Evolutionary conservation across 768 basidiomycete species (phyloP), one percentile per base, ranked within the genome.

Genomic region (Mycena epipterygia): DNA sequence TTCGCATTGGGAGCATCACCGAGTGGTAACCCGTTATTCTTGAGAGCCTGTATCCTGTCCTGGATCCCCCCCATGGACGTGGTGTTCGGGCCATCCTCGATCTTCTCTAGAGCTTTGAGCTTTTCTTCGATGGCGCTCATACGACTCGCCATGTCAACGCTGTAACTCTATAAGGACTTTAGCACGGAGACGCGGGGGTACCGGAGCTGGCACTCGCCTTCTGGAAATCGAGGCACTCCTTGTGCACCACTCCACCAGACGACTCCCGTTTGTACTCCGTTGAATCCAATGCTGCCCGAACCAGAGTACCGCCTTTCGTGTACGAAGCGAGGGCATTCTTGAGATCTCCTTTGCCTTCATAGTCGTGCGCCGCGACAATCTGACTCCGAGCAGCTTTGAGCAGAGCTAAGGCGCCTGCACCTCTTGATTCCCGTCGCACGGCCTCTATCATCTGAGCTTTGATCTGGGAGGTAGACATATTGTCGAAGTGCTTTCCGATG

Each of bases 41-140:
- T 87, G 23, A 97, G 81, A 19, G 92, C 89, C 73, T 87, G 89
- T 81, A 96, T 86, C 57, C 96, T 89, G 82, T 95, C 95, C 29
- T 93, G 92, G 67, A 97, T 94, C 57, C 89, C 91, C 8, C 85
- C 89, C n/a, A 90, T 91, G 3, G 87, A 74, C 68, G 85, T 85
- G 60, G 73, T 80, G 46, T 84, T 82, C 19, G 85, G 79, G 41
- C 81, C 86, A 67, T 84, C 81, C n/a, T 81, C 80, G 19, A 72
- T 61, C 64, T 78, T 83, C 68, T 86, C 86, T n/a, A 86, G 77
- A 5, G 80, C 79, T 76, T 81, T 85, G 35, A 88, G 78, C 73
- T 86, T 87, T 23, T 85, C 84, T 72, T 88, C 87, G 32, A 87
- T 81, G 32, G 79, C 79, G 60, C 67, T 79, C 39, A 83, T 79